Conservation (phyloP, 177 flowering plant genomes). For the Vitis hybrid region DNA sequence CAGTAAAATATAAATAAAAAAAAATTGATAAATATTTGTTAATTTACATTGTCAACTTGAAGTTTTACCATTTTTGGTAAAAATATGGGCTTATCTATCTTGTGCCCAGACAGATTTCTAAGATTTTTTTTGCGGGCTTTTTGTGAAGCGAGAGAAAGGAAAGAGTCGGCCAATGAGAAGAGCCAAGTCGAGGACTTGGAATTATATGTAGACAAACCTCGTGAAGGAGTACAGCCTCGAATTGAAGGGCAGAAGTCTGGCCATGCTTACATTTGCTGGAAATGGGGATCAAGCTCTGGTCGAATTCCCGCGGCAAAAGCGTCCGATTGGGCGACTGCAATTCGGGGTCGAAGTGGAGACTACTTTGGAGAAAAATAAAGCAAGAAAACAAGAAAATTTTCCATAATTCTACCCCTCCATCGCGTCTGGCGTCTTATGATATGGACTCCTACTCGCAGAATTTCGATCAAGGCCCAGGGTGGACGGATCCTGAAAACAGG, state of each 20-base stretch:
- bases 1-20: no score
- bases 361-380: constrained; percentile 24
- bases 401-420: background rate
- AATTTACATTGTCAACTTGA: no score
- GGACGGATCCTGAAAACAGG: constrained; percentile 33
- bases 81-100: background rate
- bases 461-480: constrained; percentile 35
- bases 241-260: background rate
- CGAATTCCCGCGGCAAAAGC: constrained; percentile 21
- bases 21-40: no score
- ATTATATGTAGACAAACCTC: background rate
- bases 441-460: constrained; percentile 25
- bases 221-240: no score
- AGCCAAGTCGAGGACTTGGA: no score
- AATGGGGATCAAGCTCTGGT: constrained; percentile 33
- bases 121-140: background rate
- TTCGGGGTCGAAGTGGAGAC: constrained; percentile 15
- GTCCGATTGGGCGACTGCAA: constrained; percentile 6
- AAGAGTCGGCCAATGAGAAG: no score
- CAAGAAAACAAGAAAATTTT: constrained; percentile 18
- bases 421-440: constrained; percentile 19
- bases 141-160: no score
- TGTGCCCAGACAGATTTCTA: background rate
- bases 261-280: background rate
- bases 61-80: background rate